phyloP scores from a whole-genome alignment of 305 asterid species.

The Fraxinus floribunda region DNA sequence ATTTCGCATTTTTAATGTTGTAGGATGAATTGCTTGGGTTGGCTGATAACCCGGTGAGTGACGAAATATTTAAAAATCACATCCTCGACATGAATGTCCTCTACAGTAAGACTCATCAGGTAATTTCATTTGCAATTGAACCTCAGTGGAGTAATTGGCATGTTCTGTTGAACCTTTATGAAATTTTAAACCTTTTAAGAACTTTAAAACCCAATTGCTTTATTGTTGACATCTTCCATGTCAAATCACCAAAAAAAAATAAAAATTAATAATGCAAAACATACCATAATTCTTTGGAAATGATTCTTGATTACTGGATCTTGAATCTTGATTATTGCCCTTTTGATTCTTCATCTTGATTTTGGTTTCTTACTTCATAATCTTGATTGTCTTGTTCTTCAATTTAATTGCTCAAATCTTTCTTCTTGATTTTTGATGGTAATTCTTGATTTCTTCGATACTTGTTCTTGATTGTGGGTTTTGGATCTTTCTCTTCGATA shows the following conservation, averaged over 20 bases:
- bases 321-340: no score
- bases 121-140: slow-evolving; percentile 18
- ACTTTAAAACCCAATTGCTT: not conserved
- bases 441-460: not conserved
- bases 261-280: not conserved
- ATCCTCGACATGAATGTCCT: slow-evolving; percentile 72
- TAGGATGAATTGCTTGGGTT: slow-evolving; percentile 96
- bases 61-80: slow-evolving; percentile 53
- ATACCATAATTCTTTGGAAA: not conserved
- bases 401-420: no score
- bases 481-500: not conserved
- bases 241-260: not conserved
- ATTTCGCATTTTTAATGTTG: slow-evolving; percentile 26
- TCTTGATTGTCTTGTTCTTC: not conserved
- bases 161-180: not conserved
- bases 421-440: not conserved
- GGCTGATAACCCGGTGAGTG: slow-evolving; percentile 62
- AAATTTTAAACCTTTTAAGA: not conserved
- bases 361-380: not conserved
- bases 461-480: not conserved
- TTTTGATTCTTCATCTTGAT: no score
- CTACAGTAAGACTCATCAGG: slow-evolving; percentile 87
- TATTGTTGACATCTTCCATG: not conserved
- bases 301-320: not conserved
- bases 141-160: not conserved